Percentiles rank a stretch among this genome's conserved stretches.
Conservation (phyloP, 345 rosid genomes). For the Hibiscus trionum region DNA sequence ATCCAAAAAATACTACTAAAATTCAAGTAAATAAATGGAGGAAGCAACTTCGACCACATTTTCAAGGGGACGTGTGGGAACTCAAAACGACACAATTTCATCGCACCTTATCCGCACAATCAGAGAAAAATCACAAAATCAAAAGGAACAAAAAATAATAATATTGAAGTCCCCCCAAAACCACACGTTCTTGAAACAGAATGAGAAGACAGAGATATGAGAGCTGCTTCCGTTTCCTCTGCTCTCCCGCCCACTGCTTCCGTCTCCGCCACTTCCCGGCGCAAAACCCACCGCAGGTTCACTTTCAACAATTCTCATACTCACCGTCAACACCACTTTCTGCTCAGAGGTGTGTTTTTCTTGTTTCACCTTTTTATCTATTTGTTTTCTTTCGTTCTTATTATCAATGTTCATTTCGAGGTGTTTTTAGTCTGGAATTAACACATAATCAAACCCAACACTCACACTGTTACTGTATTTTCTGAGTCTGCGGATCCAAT, state of each 20-base stretch:
- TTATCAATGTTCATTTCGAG: neutral
- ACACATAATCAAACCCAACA: too few relatives aligned
- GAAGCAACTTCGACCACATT: neutral
- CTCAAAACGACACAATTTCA: neutral
- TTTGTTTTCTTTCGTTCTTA: neutral
- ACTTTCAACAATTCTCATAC: neutral
- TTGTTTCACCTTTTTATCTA: neutral
- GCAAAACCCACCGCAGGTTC: neutral
- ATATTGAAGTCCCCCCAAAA: neutral
- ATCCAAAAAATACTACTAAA: too few relatives aligned
- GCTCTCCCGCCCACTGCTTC: neutral
- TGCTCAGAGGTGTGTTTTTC: neutral
- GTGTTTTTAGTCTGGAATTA: neutral
- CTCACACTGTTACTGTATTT: neutral
- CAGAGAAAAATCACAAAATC: neutral
- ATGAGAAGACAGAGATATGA: slow-evolving; percentile 5
- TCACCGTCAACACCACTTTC: neutral
- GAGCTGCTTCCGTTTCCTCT: slow-evolving; percentile 2
- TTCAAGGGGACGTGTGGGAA: neutral
- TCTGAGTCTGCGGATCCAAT: neutral
- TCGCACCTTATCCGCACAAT: neutral
- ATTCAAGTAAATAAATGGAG: too few relatives aligned
- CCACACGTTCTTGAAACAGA: neutral
- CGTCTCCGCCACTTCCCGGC: neutral
- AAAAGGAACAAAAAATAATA: neutral